Evolutionary conservation across 768 basidiomycete species (phyloP).

Genomic region (Kondoa subrosea): DNA sequence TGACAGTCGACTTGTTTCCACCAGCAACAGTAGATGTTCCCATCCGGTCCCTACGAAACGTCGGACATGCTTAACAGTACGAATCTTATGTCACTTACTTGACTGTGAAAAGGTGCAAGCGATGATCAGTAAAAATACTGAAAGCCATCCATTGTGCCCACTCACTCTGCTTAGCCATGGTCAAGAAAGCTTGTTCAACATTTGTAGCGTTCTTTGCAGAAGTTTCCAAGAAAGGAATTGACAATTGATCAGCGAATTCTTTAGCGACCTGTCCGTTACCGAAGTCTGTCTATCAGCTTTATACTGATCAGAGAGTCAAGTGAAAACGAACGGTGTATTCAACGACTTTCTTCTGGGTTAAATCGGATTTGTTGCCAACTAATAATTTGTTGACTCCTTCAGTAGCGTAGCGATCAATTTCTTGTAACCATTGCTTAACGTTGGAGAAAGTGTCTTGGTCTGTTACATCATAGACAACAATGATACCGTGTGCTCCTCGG

Average conservation of each 20-base stretch:
- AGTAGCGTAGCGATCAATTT: constrained; percentile 53
- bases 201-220: constrained; percentile 93
- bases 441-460: constrained; percentile 54
- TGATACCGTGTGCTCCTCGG: constrained; percentile 93
- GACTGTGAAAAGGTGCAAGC: neutral
- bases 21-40: constrained; percentile 60
- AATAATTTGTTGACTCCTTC: constrained; percentile 98
- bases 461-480: constrained; percentile 80
- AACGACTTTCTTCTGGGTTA: constrained; percentile 60
- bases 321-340: constrained; percentile 39
- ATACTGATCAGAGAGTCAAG: constrained; percentile 94
- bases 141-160: constrained; percentile 15
- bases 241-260: constrained; percentile 77
- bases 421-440: constrained; percentile 55
- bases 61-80: neutral
- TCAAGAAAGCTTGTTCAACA: constrained; percentile 98
- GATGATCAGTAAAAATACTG: neutral
- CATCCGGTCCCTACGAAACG: constrained; percentile 42
- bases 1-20: constrained; percentile 54
- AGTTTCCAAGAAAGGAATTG: constrained; percentile 91
- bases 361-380: constrained; percentile 96
- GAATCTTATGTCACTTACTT: no score
- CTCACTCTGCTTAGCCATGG: constrained; percentile 48
- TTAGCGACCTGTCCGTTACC: constrained; percentile 36
- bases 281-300: constrained; percentile 70